Base-by-base conservation (phyloP, 2,329 filamentous ascomycete species). In the Malbranchea cinnamomea region DNA sequence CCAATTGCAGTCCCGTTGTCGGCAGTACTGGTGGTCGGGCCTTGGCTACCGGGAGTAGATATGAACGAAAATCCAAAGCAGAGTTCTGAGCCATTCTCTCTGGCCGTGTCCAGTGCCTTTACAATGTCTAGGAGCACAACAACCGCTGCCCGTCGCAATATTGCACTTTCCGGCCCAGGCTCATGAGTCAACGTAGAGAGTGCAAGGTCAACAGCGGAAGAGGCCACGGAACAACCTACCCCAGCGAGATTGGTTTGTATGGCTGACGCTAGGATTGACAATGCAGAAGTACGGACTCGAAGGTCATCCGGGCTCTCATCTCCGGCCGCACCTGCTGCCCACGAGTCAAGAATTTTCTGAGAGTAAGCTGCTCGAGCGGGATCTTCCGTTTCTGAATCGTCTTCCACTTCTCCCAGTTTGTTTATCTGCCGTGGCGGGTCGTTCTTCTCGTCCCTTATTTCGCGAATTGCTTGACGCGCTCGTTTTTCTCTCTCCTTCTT, bases 221-320 rank as follows among this genome's bases (percentile, higher is more conserved):
- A 45, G 12, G 52, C 34, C 4, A 57, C 43, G 2, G 39, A 37
- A 4, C 49, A 38, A 0, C 56, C 56, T 4, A 60, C 40, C 2
- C 54, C 57, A 9, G 43, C 33, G 26, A 59, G 44, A 32, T 58
- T 59, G 5, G 50, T 55, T 26, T 54, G 47, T 2, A 59, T 46
- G 1, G 54, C 55, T 1, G 52, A 54, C 3, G 54, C 54, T 4
- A 60, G 46, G 17, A 60, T 53, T 2, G 57, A 60, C 3, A 60
- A 42, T 9, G 57, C 57, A 1, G 57, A 60, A n/a, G 56, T 46
- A 3, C 57, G 50, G 2, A 51, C 42, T 8, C 57, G 56, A 2
- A 60, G 45, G 32, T 60, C 57, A 31, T 60, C 57, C n/a, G 56
- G 55, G 14, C 56, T 48, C 13, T 47, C 41, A 28, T 59, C 54